A percentile compares a stretch with the other conserved stretches of the same genome.
Evolutionary conservation across 1,284 basidiomycete species (phyloP).

Genomic region (Cutaneotrichosporon cutaneum): DNA sequence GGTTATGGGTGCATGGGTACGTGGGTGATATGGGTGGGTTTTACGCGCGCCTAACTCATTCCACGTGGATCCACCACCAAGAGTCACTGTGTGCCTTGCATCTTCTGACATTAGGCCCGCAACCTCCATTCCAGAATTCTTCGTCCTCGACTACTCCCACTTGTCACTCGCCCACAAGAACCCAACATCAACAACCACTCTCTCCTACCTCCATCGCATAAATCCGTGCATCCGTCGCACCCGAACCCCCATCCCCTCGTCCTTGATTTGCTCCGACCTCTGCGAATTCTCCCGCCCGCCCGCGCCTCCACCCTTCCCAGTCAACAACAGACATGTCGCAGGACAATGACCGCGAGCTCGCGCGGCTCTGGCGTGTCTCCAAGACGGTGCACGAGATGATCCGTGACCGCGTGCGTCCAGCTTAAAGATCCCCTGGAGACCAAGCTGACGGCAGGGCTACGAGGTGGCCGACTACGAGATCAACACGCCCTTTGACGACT

Average conservation of each 20-base stretch:
- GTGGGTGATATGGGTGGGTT: no score
- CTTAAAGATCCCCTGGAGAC: neutral
- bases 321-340: conserved; percentile 30
- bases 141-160: neutral
- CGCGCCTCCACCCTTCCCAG: neutral
- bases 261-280: neutral
- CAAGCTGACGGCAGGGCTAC: conserved; percentile 45
- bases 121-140: neutral
- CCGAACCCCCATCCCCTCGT: neutral
- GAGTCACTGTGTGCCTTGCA: neutral
- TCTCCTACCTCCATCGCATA: neutral
- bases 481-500: conserved; percentile 52
- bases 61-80: neutral
- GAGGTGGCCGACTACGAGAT: conserved; percentile 53
- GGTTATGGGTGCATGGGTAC: no score
- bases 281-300: neutral
- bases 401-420: conserved; percentile 66
- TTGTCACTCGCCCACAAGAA: neutral
- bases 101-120: neutral
- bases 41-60: neutral
- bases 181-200: neutral
- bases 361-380: conserved; percentile 88
- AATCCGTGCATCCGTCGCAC: neutral
- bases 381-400: conserved; percentile 96
- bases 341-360: conserved; percentile 48